Base-by-base conservation (phyloP, 768 basidiomycete species). In the Termitomyces sp. region DNA sequence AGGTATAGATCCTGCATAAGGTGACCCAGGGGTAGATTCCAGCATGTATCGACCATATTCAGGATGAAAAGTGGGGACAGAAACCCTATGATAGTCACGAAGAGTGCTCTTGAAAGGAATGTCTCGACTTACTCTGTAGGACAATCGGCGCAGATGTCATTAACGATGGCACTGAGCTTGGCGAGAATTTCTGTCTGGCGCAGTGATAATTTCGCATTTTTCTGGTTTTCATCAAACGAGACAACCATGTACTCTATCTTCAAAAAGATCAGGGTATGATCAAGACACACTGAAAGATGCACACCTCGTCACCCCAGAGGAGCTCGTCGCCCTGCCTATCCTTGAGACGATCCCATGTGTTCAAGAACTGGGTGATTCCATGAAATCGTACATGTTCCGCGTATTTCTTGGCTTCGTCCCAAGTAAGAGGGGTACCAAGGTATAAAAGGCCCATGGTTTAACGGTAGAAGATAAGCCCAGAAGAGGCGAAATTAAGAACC, bases 1-100 rank as follows among this genome's bases (percentile, higher is more conserved):
- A 26, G 79, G 78, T 41, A 98, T 83, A 15, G 83, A 87, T 10
- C 92, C 94, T 5, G 91, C 89, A 73, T 98, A 98, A 2, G 97
- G 97, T 49, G 87, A 85, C 2, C 97, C 97, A 0, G 97, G 97
- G 0, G 96, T 99, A 3, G 94, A 94, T 70, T 99, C 97, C 52
- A 99, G 80, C 97, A 99, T 99, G 75, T 91, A 98, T 40, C 95
- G 83, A 41, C 97, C 97, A 74, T 98, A 99, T 71, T 99, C 97
- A 17, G 96, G 96, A 67, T 98, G 97, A 67, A 95, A 98, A 12
- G 87, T 89, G 2, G 97, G 97, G 26, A 93, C 82, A 3, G 85
- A 77, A 44, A 85, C 74, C 38, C 89, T 93, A 58, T 31, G 38
- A 54, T 49, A 49, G 8, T 48, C 37, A 51, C 43, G 30, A 52